These are phyloP conservation scores for Fusarium hostae DNA, from an alignment of 2,329 filamentous ascomycete species.

Conservation along the genomic window DNA sequence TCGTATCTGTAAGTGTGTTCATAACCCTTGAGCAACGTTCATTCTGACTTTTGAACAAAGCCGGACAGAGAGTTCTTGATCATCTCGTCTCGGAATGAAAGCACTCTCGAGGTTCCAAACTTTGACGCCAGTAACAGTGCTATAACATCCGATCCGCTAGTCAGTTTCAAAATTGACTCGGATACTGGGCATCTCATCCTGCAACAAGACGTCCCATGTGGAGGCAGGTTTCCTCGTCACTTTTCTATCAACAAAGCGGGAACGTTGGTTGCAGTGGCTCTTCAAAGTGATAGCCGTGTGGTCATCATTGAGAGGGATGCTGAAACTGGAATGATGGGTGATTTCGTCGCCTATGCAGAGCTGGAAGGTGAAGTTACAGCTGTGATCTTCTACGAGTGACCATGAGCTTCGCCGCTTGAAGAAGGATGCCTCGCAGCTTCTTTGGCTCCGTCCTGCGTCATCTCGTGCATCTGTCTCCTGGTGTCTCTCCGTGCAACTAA, in stretches of 20 bases:
- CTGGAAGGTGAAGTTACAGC: slow-evolving; percentile 59
- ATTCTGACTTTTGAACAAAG: slow-evolving; percentile 47
- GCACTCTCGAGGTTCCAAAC: slow-evolving; percentile 60
- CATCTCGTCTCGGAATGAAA: slow-evolving; percentile 74
- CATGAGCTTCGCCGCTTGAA: neutral
- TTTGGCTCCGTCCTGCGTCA: neutral
- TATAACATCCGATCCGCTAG: slow-evolving; percentile 71
- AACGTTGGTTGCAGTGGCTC: slow-evolving; percentile 71
- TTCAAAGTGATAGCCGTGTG: slow-evolving; percentile 70
- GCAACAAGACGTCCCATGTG: slow-evolving; percentile 69
- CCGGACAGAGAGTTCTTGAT: slow-evolving; percentile 71
- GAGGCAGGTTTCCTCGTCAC: slow-evolving; percentile 73
- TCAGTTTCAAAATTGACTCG: slow-evolving; percentile 67
- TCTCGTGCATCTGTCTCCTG: slow-evolving; percentile 7
- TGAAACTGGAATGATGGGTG: slow-evolving; percentile 65
- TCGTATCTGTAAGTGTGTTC: slow-evolving; percentile 62
- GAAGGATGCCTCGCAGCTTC: neutral
- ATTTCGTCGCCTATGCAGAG: slow-evolving; percentile 55
- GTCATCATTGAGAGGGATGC: slow-evolving; percentile 70
- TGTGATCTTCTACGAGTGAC: slow-evolving; percentile 59
- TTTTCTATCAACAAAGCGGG: slow-evolving; percentile 75
- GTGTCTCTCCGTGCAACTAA: neutral
- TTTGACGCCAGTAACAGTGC: slow-evolving; percentile 56
- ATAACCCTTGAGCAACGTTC: neutral
- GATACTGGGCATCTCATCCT: slow-evolving; percentile 65